phyloP scores from a whole-genome alignment of 1,139 yeast genomes.

The Blastobotrys malaysiensis region DNA sequence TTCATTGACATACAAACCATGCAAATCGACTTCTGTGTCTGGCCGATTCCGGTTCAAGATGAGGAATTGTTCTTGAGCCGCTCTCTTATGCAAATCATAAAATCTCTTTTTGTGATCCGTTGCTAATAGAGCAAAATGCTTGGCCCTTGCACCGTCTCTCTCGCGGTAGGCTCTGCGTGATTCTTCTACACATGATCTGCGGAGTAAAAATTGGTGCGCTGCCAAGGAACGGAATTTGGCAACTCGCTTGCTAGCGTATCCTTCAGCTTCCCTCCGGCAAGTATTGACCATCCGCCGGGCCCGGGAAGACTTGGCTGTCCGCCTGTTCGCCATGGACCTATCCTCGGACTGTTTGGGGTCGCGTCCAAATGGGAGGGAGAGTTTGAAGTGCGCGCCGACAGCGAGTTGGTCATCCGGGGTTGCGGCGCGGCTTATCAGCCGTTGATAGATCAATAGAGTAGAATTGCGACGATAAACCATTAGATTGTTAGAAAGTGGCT shows the following conservation, averaged over 20 bases:
- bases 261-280: not conserved
- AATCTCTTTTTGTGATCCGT: conserved; percentile 55
- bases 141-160: conserved; percentile 71
- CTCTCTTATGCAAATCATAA: conserved; percentile 65
- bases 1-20: conserved; percentile 84
- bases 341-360: not conserved
- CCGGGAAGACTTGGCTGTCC: not conserved
- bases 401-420: too few species aligned
- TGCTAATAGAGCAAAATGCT: conserved; percentile 63
- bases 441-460: too few species aligned
- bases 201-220: not conserved
- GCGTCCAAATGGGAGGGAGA: too few species aligned
- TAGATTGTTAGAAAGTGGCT: too few species aligned
- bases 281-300: not conserved
- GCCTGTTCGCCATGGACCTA: not conserved
- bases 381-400: too few species aligned
- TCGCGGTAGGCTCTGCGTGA: conserved; percentile 71
- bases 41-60: conserved; percentile 83
- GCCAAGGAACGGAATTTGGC: not conserved
- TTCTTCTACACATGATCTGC: conserved; percentile 23
- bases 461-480: too few species aligned
- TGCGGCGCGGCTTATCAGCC: too few species aligned
- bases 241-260: not conserved
- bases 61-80: conserved; percentile 85
- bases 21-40: conserved; percentile 82